Evolutionary conservation across 148 eudicot species (phyloP), one percentile per base, ranked within the genome.

Genomic region (Drosera capensis): DNA sequence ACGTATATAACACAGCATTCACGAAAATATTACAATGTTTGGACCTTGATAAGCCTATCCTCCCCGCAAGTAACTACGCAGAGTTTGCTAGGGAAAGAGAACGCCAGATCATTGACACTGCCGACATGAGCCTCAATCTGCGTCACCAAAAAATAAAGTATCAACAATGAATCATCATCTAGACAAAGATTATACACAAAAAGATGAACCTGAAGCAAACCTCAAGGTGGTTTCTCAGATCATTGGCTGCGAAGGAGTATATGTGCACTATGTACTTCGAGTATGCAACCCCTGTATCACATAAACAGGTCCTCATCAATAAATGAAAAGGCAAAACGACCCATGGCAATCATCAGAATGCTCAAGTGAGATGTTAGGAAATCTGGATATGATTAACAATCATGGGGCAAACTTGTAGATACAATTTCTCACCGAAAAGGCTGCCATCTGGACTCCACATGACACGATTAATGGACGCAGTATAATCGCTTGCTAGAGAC

Each of bases 101-200:
- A 78, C 8, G 81, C 75, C 56, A 78, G 43, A 66, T 74, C 86
- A 52, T 49, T 78, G 21, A 78, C 86, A 40, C 50, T 57, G 14
- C 86, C 86, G 45, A 48, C 53, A 60, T 78, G 86, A 23, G 86
- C 86, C 43, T 78, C 86, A 58, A 78, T 71, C 86, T 78, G 70
- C 9, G 45, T 41, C 18, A 59, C 31, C 31, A 11, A 28, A 11
- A 28, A 28, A 28, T 28, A 28, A 0, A 11, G 11, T 5, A 28
- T 0, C 5, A 28, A 0, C 31, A 6, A 11, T 6, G 5, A 6
- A 28, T 6, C 11, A 45, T 14, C 5, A 24, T 22, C 20, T 14
- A 19, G 45, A n/a, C n/a, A n/a, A 17, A 41, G 6, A 20, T 1
- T 41, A 8, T 17, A 1, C 18, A 17, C 18, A 17, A 3, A 41